Evolutionary conservation across 75 land plant genomes (phyloP).

Genomic region (Pinus albicaulis): DNA sequence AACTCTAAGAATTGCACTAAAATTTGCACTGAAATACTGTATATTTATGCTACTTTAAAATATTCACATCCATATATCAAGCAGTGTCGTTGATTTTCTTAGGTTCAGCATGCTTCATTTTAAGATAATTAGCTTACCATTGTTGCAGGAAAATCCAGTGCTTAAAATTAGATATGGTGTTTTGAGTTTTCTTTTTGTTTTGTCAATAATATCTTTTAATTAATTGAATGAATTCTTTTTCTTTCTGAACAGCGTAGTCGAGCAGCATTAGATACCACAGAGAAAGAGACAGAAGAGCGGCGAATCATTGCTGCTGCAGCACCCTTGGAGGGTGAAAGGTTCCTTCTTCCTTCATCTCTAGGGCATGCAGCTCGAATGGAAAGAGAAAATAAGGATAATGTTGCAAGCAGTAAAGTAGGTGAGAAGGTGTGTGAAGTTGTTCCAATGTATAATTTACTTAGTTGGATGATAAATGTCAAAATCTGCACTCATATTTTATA

Average conservation of each 20-base stretch:
- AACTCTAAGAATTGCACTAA: no score
- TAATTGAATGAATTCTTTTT: constrained; percentile 3
- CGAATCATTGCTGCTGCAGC: constrained; percentile 45
- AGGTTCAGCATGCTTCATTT: neutral
- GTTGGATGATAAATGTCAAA: constrained; percentile 1
- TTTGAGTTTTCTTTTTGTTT: neutral
- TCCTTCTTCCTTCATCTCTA: constrained; percentile 27
- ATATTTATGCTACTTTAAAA: no score
- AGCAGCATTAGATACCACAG: constrained; percentile 1
- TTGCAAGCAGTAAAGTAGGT: constrained; percentile 1
- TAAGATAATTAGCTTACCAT: neutral
- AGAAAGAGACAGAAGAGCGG: constrained; percentile 20
- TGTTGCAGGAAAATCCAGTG: neutral
- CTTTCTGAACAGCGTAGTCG: constrained; percentile 16
- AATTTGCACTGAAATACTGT: no score
- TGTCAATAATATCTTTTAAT: neutral
- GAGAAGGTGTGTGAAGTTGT: constrained; percentile 10
- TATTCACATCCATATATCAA: no score
- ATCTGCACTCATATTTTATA: neutral
- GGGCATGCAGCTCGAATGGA: neutral
- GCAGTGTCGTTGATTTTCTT: neutral
- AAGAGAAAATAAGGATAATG: neutral
- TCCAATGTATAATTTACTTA: neutral
- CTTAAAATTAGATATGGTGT: neutral
- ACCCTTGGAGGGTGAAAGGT: constrained; percentile 36